Conservation (phyloP, 1,284 basidiomycete genomes). For the Pisolithus thermaeus region DNA sequence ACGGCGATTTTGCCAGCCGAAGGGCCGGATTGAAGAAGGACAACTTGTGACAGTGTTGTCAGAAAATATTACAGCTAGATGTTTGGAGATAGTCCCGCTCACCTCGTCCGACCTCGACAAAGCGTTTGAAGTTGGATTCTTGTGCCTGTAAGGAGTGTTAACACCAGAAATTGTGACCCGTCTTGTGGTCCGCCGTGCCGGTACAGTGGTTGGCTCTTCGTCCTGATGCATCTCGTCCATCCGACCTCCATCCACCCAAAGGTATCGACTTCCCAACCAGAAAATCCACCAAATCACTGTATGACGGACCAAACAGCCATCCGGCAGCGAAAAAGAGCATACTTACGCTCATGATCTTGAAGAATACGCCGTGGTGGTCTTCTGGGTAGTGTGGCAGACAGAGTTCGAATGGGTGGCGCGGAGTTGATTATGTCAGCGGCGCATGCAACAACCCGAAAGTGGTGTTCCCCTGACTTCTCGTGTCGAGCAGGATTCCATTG, state of each 20-base stretch:
- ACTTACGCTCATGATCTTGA: background rate
- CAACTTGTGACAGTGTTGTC: no score
- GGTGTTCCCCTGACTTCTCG: no score
- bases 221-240: background rate
- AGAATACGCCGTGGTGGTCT: background rate
- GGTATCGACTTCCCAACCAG: no score
- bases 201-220: background rate
- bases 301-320: background rate
- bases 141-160: slow-evolving; percentile 12
- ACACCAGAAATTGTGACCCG: background rate
- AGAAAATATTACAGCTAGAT: no score
- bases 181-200: background rate
- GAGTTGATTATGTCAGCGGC: background rate
- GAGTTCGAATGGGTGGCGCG: background rate
- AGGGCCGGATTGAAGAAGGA: slow-evolving; percentile 91
- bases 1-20: slow-evolving; percentile 88
- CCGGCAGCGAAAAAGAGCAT: background rate
- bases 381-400: background rate
- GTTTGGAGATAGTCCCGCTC: slow-evolving; percentile 19
- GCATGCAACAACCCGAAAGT: no score
- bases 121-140: slow-evolving; percentile 91
- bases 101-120: slow-evolving; percentile 97
- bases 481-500: no score
- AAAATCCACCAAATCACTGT: background rate
- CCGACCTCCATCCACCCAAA: background rate